Evolutionary conservation across 352 stramenopile genomes (phyloP).

Genomic region (Globisporangium barbulae): DNA sequence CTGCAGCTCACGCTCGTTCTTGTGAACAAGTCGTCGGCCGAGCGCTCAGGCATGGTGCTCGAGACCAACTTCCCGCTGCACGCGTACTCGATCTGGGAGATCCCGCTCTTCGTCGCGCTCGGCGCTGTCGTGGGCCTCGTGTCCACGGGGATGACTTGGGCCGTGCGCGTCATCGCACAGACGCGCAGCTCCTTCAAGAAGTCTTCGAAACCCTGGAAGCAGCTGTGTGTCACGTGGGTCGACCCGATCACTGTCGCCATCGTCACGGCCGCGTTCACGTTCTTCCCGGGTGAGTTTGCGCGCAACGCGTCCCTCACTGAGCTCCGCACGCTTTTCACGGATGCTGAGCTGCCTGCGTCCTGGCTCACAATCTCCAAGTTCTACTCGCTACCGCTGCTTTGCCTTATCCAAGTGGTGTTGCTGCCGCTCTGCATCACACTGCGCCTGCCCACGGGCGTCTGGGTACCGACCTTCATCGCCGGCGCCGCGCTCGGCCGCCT

Average conservation of each 20-base stretch:
- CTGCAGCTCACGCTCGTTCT: constrained; percentile 64
- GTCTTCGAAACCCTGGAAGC: constrained; percentile 46
- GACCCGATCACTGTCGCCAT: constrained; percentile 65
- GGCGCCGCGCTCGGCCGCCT: constrained; percentile 77
- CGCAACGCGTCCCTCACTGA: constrained; percentile 54
- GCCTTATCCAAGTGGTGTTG: constrained; percentile 51
- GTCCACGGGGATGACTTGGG: constrained; percentile 50
- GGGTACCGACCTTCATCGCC: constrained; percentile 83
- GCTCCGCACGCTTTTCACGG: constrained; percentile 60
- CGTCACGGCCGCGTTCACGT: constrained; percentile 62
- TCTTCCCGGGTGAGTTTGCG: constrained; percentile 67
- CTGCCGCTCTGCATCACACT: constrained; percentile 83
- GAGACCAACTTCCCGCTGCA: constrained; percentile 45
- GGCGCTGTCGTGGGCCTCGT: constrained; percentile 58
- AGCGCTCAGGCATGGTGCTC: constrained; percentile 46
- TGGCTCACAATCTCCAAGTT: constrained; percentile 68
- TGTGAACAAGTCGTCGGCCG: constrained; percentile 48
- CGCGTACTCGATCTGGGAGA: constrained; percentile 66
- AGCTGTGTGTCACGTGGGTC: constrained; percentile 53
- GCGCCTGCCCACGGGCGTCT: constrained; percentile 77
- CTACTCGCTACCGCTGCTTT: constrained; percentile 52
- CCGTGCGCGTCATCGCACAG: constrained; percentile 55
- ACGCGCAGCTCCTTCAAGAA: constrained; percentile 29
- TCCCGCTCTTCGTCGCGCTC: constrained; percentile 64
- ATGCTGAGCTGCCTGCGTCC: constrained; percentile 32